Evolutionary conservation across 768 basidiomycete species (phyloP), one percentile per base, ranked within the genome.

Genomic region (Amylocystis lapponica): DNA sequence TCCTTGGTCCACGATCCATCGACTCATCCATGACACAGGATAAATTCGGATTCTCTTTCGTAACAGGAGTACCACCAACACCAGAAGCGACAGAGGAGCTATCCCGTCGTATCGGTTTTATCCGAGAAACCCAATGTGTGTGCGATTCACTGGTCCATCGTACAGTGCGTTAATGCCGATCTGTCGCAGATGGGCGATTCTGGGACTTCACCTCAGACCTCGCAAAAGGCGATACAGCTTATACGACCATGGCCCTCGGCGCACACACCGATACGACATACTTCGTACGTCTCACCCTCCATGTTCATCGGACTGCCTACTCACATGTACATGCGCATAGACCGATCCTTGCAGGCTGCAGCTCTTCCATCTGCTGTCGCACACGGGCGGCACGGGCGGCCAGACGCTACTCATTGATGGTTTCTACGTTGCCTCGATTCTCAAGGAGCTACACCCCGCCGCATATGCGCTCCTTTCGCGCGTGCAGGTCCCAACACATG

Each of bases 121-220:
- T 96, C 45, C 78, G 94, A 33, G 83, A 95, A 62, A 97, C 95
- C 0, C 81, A 84, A 39, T 83, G 79, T 75, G 42, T 47, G 69
- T 45, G 16, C 16, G 19, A 32, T 25, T 31, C 22, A 25, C 21
- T 13, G 7, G 14, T 47, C 22, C 9, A 22, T 35, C 31, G 32
- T 5, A 23, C 21, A 10, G 36, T 49, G 32, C n/a, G 19, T 14
- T 17, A 20, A 26, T 43, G 6, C 45, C 19, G 11, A n/a, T 16
- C 4, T 19, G 3, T 3, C 27, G 1, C 49, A 93, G 91, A 98
- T 55, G 95, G 94, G 26, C 82, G 80, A 45, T 94, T 97, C 65
- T 99, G 95, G 94, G 91, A 97, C 56, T 95, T 98, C 57, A 96
- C 92, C 1, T 80, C 94, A 0, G 83, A 95, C 57, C 72, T 94